Percentiles rank a stretch among this genome's conserved stretches.
Evolutionary conservation across 2,329 filamentous ascomycete species (phyloP).

Genomic region (Pseudogymnoascus sp.): DNA sequence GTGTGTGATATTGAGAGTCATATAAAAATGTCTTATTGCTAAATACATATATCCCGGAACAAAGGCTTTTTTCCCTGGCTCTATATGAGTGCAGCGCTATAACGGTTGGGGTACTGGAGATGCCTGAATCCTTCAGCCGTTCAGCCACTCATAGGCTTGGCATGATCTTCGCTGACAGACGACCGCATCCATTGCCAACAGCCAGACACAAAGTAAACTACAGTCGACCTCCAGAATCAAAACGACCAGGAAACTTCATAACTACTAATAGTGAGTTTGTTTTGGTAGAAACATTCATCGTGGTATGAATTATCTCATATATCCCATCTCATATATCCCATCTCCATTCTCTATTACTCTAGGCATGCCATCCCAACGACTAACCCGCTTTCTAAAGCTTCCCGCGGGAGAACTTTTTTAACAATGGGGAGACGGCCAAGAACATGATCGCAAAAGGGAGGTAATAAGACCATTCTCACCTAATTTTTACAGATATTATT

Average conservation of each 20-base stretch:
- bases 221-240: background rate
- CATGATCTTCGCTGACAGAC: background rate
- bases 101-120: too few species aligned
- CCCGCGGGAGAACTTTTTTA: background rate
- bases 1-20: background rate
- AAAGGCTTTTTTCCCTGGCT: background rate
- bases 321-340: background rate
- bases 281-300: background rate
- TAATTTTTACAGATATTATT: background rate
- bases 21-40: background rate
- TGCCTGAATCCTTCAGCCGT: background rate
- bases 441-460: background rate
- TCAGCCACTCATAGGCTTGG: background rate
- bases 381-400: background rate
- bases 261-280: background rate
- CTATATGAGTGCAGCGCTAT: too few species aligned
- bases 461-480: background rate
- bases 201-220: background rate
- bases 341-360: background rate
- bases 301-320: background rate
- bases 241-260: background rate
- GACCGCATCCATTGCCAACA: background rate
- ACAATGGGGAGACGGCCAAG: background rate
- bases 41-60: background rate
- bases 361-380: background rate